Conservation (phyloP, 768 basidiomycete genomes). For the Termitomyces sp. region DNA sequence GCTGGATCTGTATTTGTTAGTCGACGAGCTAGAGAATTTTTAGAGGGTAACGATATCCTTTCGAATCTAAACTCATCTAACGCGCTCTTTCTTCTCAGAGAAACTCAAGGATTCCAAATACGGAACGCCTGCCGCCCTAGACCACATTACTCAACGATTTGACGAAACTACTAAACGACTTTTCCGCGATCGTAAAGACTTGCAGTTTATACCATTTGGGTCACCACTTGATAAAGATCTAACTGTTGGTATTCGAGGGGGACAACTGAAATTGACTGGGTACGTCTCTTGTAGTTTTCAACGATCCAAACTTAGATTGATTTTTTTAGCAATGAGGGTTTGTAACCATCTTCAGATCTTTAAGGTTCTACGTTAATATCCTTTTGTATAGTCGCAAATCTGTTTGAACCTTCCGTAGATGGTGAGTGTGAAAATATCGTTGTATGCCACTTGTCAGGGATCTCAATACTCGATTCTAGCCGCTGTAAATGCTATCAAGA, state of each 20-base stretch:
- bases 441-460: background rate
- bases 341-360: background rate
- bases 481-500: conserved; percentile 63
- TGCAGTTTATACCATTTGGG: conserved; percentile 74
- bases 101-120: conserved; percentile 75
- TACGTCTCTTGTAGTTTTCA: conserved; percentile 23
- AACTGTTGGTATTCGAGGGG: conserved; percentile 65
- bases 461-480: conserved; percentile 29
- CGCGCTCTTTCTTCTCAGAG: conserved; percentile 33
- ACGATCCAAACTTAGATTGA: background rate
- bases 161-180: conserved; percentile 82
- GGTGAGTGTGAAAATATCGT: conserved; percentile 22
- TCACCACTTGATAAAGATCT: conserved; percentile 75
- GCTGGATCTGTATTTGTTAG: conserved; percentile 84
- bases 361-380: background rate
- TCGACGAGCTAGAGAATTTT: conserved; percentile 65
- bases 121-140: conserved; percentile 64
- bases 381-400: conserved; percentile 54
- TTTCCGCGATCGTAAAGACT: conserved; percentile 64
- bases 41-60: conserved; percentile 47
- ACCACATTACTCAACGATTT: conserved; percentile 77
- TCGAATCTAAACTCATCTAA: background rate
- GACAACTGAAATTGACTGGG: conserved; percentile 72
- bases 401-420: conserved; percentile 78
- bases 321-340: conserved; percentile 29